phyloP scores from a whole-genome alignment of 768 basidiomycete species.

The Hypholoma sublateritium region DNA sequence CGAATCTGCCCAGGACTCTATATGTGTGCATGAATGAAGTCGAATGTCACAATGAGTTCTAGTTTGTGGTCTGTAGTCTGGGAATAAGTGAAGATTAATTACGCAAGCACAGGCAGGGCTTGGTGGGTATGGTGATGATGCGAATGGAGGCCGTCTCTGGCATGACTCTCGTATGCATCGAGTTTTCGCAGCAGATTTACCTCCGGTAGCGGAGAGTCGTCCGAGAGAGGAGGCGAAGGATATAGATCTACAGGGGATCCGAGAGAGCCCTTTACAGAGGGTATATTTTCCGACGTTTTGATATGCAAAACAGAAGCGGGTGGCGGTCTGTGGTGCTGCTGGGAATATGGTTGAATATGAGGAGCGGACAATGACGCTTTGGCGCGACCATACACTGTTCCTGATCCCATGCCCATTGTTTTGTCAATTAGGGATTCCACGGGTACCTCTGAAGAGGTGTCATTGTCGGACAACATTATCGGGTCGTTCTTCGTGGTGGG shows the following conservation, averaged over 20 bases:
- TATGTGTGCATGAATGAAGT: background rate
- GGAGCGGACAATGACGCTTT: conserved; percentile 30
- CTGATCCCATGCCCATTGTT: conserved; percentile 36
- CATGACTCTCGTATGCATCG: conserved; percentile 5
- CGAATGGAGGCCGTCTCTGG: background rate
- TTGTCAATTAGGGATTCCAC: conserved; percentile 25
- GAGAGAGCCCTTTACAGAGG: conserved; percentile 17
- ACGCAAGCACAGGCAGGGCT: conserved; percentile 3
- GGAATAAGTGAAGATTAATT: background rate
- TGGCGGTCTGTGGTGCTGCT: conserved; percentile 21
- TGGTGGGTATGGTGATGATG: conserved; percentile 9
- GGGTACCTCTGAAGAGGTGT: conserved; percentile 30
- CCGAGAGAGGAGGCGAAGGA: conserved; percentile 47
- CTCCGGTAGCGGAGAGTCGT: conserved; percentile 32
- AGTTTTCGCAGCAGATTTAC: conserved; percentile 22
- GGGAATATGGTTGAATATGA: conserved; percentile 7
- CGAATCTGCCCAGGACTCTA: conserved; percentile 1
- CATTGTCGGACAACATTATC: conserved; percentile 43
- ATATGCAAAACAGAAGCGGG: conserved; percentile 18
- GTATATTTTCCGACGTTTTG: conserved; percentile 22
- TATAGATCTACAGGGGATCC: conserved; percentile 40
- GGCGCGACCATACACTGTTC: conserved; percentile 35
- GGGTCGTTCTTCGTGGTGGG: conserved; percentile 68
- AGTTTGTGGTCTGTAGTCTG: conserved; percentile 5
- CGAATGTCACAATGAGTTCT: conserved; percentile 1